Base-by-base conservation (phyloP, 306 rosid genomes). In the Gastrolobium bilobum region DNA sequence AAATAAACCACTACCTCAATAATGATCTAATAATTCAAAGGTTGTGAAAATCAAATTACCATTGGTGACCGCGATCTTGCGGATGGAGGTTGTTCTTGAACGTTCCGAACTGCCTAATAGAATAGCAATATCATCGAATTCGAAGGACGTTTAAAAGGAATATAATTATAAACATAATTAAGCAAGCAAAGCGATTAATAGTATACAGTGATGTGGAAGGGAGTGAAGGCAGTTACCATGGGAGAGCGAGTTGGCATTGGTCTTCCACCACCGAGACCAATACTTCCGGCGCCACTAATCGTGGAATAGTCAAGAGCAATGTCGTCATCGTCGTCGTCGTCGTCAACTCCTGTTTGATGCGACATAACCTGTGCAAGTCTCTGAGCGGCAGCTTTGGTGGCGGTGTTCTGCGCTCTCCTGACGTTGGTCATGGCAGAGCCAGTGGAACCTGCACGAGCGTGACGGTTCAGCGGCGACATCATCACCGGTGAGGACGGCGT, bases 301-400 rank as follows among this genome's bases (percentile, higher is more conserved):
- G 84, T 4, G 54, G 82, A 73, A 35, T 83, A 87, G 52, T 95
- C 95, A n/a, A 82, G 83, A 66, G 87, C 57, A 50, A 89, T 75
- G 31, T 91, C 94, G 2, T 93, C 97, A 0, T 91, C 98, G 1
- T 89, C 97, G 0, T 88, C 95, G 0, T 86, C 94, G 1, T 84
- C 88, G 4, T 86, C 93, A 2, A 48, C 69, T 2, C 74, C 84
- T 2, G 81, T 8, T 30, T 89, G 89, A 71, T 85, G 76, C 60
- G 99, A 87, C 99, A 95, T 95, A 42, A 91, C 98, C 76, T 90
- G 93, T n/a, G 97, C 99, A n/a, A 95, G 97, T 84, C 98, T 89
- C 70, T 93, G 97, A 0, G 99, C 99, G 1, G 99, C 98, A 5
- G 99, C 98, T 86, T 91, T 92, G 5, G 96, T 84, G 10, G 93